phyloP scores from a whole-genome alignment of 2,329 filamentous ascomycete species.

The Ceratocystis huliohia region DNA sequence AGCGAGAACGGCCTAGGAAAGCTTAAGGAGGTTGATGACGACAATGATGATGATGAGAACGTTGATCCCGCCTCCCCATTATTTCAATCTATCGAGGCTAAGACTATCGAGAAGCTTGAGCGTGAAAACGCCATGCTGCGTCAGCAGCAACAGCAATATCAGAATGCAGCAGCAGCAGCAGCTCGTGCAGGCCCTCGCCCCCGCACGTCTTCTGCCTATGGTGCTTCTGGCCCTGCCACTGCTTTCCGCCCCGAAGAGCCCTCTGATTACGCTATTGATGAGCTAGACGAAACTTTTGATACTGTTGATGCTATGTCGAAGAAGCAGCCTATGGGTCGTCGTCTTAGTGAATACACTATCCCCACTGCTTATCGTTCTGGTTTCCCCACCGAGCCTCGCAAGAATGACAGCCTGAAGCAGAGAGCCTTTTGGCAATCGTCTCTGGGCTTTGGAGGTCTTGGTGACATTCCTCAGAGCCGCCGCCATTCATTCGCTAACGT shows the following conservation, averaged over 20 bases:
- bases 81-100: conserved; percentile 44
- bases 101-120: conserved; percentile 49
- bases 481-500: conserved; percentile 69
- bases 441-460: conserved; percentile 48
- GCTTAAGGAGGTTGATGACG: conserved; percentile 57
- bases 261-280: conserved; percentile 60
- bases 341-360: conserved; percentile 45
- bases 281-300: conserved; percentile 52
- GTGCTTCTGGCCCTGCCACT: conserved; percentile 41
- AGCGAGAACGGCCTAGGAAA: conserved; percentile 53
- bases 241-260: conserved; percentile 36
- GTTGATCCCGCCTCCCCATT: conserved; percentile 36
- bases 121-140: conserved; percentile 51
- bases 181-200: conserved; percentile 24
- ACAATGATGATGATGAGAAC: conserved; percentile 54
- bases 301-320: conserved; percentile 33
- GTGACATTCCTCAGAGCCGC: conserved; percentile 57
- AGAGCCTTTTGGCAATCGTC: conserved; percentile 56
- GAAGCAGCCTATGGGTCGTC: conserved; percentile 36
- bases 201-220: conserved; percentile 37
- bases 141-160: conserved; percentile 41
- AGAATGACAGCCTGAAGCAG: conserved; percentile 52
- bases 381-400: conserved; percentile 46
- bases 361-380: conserved; percentile 36
- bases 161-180: conserved; percentile 29